phyloP scores from a whole-genome alignment of 257 asterid genomes.

The Solanum appendiculatum region DNA sequence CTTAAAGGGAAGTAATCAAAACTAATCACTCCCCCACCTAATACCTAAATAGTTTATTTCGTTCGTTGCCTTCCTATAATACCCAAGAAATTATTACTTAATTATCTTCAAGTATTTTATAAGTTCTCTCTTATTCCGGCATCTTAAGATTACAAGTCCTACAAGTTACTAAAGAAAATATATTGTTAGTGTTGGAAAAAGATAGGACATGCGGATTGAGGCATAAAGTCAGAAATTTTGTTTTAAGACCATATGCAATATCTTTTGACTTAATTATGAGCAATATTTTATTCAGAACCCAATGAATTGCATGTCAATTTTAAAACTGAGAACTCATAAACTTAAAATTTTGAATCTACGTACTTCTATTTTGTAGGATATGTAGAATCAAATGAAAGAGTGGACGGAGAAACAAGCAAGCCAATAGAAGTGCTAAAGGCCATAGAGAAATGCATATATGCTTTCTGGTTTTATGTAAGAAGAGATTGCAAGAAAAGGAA shows the following conservation, averaged over 20 bases:
- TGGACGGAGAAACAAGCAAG: conserved; percentile 15
- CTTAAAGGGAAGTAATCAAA: neutral
- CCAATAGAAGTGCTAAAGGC: conserved; percentile 26
- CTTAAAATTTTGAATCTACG: neutral
- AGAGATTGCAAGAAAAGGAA: conserved; percentile 15
- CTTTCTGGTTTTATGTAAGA: conserved; percentile 33
- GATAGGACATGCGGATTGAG: neutral
- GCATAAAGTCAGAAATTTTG: neutral
- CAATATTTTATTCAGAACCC: neutral
- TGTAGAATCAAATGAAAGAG: conserved; percentile 1
- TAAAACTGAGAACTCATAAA: too few relatives aligned
- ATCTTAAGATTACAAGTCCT: neutral
- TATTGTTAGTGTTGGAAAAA: neutral
- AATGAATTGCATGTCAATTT: neutral
- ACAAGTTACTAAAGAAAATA: neutral
- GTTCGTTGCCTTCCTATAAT: neutral
- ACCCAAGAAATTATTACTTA: neutral
- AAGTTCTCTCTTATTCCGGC: neutral
- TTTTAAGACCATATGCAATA: too few relatives aligned
- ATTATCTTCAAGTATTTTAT: neutral
- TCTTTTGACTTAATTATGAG: too few relatives aligned
- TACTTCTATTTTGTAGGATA: neutral
- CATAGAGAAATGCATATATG: conserved; percentile 38
- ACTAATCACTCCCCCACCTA: neutral
- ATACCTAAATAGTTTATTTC: neutral